Conservation (phyloP, 371 early-diverging fungal genomes). For the Encephalitozoon romaleae region DNA sequence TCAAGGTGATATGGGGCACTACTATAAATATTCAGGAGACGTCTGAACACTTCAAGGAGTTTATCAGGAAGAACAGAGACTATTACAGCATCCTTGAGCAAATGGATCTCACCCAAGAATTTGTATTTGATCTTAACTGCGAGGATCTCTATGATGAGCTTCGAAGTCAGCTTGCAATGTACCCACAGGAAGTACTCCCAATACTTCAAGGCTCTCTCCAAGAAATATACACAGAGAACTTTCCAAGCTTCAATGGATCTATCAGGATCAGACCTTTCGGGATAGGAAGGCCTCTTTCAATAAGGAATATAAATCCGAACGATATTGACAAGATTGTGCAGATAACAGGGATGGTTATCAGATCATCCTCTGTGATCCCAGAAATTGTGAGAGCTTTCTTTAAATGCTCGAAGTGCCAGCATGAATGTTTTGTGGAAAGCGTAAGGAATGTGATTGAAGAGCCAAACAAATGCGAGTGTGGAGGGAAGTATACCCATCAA, state of each 20-base stretch:
- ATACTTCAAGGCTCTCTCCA: slow-evolving; percentile 76
- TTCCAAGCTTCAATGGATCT: slow-evolving; percentile 64
- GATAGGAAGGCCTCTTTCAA: slow-evolving; percentile 68
- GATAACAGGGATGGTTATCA: slow-evolving; percentile 84
- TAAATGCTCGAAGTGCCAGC: slow-evolving; percentile 63
- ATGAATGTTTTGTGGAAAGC: slow-evolving; percentile 69
- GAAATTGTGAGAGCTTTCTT: slow-evolving; percentile 63
- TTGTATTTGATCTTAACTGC: slow-evolving; percentile 36
- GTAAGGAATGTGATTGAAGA: slow-evolving; percentile 82
- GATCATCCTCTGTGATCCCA: slow-evolving; percentile 81
- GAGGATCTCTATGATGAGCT: slow-evolving; percentile 56
- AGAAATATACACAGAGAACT: slow-evolving; percentile 68
- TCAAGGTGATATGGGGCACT: slow-evolving; percentile 84
- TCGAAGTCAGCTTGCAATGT: slow-evolving; percentile 74
- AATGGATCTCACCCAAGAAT: slow-evolving; percentile 45
- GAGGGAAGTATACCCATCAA: slow-evolving; percentile 53
- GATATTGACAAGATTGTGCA: slow-evolving; percentile 92
- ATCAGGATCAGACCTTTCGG: slow-evolving; percentile 79
- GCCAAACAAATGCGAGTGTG: slow-evolving; percentile 75
- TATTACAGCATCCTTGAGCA: slow-evolving; percentile 28
- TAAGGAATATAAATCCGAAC: slow-evolving; percentile 82
- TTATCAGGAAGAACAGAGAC: slow-evolving; percentile 64
- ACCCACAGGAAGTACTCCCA: slow-evolving; percentile 93
- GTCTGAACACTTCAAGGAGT: slow-evolving; percentile 74
- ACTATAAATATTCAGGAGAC: slow-evolving; percentile 82